Evolutionary conservation across 306 rosid species (phyloP), one percentile per base, ranked within the genome.

Genomic region (Pyrus betulifolia): DNA sequence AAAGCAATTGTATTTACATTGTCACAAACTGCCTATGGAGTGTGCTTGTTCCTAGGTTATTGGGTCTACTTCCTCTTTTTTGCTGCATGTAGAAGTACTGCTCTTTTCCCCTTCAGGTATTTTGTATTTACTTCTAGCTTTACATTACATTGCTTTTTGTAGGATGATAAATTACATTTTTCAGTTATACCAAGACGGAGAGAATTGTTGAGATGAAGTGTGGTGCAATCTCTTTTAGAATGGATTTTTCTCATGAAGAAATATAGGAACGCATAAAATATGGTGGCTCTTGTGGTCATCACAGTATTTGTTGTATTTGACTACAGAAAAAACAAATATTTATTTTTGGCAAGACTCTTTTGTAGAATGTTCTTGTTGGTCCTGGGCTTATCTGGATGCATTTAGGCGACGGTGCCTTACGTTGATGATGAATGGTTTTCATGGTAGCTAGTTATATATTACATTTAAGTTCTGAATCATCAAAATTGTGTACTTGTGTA

Each of bases 1-100:
- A 94, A 88, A 82, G 80, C 87, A 67, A 82, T 90, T 68, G 78
- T 94, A 79, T 95, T 95, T 85, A 88, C 96, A 28, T 75, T 90
- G 75, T 92, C 98, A 13, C 98, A 95, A 77, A 79, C 89, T 76
- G 90, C 97, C n/a, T 95, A 92, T 82, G 98, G 98, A 69, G 87
- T 86, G 70, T 87, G 93, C 90, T 81, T 93, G 87, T 88, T 89
- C 84, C 31, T 90, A 23, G 98, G 97, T 74, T 94, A 94, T 55
- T 94, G 98, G 98, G 93, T 89, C 81, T 92, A 90, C 86, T 89
- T 87, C 74, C 78, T 92, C 79, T 73, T 84, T 72, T 84, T 74
- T 28, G 74, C 75, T 76, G 88, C 79, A 72, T 84, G 81, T 58
- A 82, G 79, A 72, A 69, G 70, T 86, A 85, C 89, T 68, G 76